A percentile compares a stretch with the other conserved stretches of the same genome.
Evolutionary conservation across 257 asterid species (phyloP).

Genomic region (Gentiana dahurica): DNA sequence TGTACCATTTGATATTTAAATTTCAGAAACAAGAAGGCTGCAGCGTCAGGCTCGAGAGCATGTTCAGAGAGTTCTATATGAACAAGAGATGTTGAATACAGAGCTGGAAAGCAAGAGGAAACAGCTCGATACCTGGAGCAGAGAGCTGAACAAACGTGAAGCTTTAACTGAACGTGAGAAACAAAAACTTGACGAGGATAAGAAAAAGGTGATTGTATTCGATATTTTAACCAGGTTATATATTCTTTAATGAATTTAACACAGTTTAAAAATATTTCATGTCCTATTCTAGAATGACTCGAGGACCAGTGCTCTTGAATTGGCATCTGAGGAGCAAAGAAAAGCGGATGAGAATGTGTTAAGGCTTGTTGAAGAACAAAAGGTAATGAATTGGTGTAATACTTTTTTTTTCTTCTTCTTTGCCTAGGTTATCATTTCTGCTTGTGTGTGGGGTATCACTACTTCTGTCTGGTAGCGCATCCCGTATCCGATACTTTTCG

Average conservation of each 20-base stretch:
- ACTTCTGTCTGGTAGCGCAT: too few species aligned
- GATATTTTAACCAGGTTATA: too few species aligned
- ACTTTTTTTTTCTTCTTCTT: background rate
- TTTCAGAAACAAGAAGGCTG: slow-evolving; percentile 65
- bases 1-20: background rate
- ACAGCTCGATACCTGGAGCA: slow-evolving; percentile 66
- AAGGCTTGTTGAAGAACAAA: slow-evolving; percentile 78
- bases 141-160: slow-evolving; percentile 74
- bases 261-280: too few species aligned
- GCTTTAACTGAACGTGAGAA: slow-evolving; percentile 69
- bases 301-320: slow-evolving; percentile 55
- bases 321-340: slow-evolving; percentile 80
- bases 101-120: slow-evolving; percentile 60
- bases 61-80: slow-evolving; percentile 51
- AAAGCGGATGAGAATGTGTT: slow-evolving; percentile 69
- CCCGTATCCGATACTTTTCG: too few species aligned
- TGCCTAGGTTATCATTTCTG: background rate
- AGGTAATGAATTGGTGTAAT: slow-evolving; percentile 27
- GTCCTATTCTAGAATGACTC: slow-evolving; percentile 42
- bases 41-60: slow-evolving; percentile 68
- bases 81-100: slow-evolving; percentile 53
- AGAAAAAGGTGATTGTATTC: slow-evolving; percentile 37
- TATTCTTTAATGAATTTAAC: background rate
- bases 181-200: slow-evolving; percentile 80
- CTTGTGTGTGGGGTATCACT: too few species aligned